These are phyloP conservation scores for Solanum chilense DNA, from an alignment of 257 asterid species.

Conservation along the genomic window DNA sequence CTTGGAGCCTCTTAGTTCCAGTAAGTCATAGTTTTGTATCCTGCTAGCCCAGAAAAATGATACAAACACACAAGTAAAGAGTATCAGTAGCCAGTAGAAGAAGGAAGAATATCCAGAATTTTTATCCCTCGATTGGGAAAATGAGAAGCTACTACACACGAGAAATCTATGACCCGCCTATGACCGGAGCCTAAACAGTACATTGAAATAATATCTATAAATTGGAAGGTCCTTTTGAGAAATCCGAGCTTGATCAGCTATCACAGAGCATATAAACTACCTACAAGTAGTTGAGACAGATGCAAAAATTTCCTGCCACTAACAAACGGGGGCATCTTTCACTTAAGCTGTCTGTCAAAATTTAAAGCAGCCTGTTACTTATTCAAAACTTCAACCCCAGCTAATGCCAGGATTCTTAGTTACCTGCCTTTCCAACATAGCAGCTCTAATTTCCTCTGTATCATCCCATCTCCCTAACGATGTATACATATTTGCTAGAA, in stretches of 20 bases:
- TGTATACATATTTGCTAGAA: constrained; percentile 18
- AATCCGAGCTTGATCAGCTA: not conserved
- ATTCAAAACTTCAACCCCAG: not conserved
- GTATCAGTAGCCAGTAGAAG: not conserved
- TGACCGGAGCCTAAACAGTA: not conserved
- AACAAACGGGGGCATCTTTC: not conserved
- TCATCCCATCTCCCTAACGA: constrained; percentile 1
- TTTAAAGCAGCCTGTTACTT: not conserved
- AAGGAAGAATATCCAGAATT: not conserved
- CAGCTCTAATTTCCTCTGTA: not conserved
- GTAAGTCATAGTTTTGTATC: not conserved
- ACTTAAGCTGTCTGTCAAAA: not conserved
- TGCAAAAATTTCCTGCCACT: not conserved
- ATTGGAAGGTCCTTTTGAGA: not conserved
- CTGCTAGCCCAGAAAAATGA: not conserved
- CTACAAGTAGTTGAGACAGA: not conserved
- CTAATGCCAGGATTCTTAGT: not conserved
- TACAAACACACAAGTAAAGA: not conserved
- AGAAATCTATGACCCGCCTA: not conserved
- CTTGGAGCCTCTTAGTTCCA: not conserved
- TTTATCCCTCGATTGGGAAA: not conserved
- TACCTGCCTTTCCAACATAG: not conserved
- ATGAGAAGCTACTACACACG: not conserved
- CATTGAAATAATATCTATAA: not conserved
- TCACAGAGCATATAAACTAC: not conserved